Percentiles rank a stretch among this genome's conserved stretches.
Evolutionary conservation across 2,329 filamentous ascomycete genomes (phyloP).

Genomic region (Fusarium proliferatum): DNA sequence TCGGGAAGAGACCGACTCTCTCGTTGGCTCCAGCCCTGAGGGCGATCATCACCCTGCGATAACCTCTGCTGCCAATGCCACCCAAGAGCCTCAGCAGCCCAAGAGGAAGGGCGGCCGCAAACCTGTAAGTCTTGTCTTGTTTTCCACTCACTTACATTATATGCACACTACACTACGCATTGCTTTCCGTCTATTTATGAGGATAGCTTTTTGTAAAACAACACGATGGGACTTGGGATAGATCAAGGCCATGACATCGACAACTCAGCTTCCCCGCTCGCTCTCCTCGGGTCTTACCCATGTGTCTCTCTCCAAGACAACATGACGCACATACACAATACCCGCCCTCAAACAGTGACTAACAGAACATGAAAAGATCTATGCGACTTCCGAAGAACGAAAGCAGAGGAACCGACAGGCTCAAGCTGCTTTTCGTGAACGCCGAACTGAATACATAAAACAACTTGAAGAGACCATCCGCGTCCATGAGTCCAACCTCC

Average conservation of each 20-base stretch:
- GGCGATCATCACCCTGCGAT: conserved; percentile 58
- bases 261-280: conserved; percentile 14
- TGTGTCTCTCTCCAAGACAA: conserved; percentile 7
- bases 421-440: conserved; percentile 95
- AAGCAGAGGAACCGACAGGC: conserved; percentile 98
- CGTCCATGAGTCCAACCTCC: conserved; percentile 93
- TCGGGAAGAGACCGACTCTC: conserved; percentile 71
- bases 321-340: neutral
- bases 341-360: conserved; percentile 25
- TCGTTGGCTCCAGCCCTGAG: conserved; percentile 69
- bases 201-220: neutral
- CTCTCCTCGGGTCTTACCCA: neutral
- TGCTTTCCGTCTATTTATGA: neutral
- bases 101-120: conserved; percentile 98
- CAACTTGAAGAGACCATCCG: conserved; percentile 98
- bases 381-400: conserved; percentile 97
- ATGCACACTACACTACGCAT: neutral
- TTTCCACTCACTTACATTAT: conserved; percentile 6
- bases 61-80: conserved; percentile 47
- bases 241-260: neutral
- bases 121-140: conserved; percentile 75
- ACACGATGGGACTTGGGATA: neutral
- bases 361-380: conserved; percentile 72
- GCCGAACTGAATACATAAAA: conserved; percentile 98
- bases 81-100: conserved; percentile 71